These are phyloP conservation scores for Diaporthe sp. DNA, from an alignment of 2,329 filamentous ascomycete species.

Conservation along the genomic window DNA sequence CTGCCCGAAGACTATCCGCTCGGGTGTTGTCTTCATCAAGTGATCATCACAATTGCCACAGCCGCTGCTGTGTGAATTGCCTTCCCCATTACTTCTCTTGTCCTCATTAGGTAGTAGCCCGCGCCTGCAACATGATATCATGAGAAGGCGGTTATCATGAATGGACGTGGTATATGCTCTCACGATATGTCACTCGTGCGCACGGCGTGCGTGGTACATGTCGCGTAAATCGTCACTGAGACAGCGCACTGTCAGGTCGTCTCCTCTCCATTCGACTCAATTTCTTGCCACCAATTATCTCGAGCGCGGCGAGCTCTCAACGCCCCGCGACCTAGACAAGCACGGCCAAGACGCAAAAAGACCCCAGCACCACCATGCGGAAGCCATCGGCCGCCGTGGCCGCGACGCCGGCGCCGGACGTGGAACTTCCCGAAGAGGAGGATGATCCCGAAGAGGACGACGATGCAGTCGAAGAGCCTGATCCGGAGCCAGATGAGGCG, in stretches of 20 bases:
- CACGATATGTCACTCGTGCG: not conserved
- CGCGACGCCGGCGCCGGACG: not conserved
- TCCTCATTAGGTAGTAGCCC: not conserved
- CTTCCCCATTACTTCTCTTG: not conserved
- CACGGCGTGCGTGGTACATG: not conserved
- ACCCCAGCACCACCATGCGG: not conserved
- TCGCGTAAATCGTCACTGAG: constrained; percentile 7
- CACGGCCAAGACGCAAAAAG: constrained; percentile 3
- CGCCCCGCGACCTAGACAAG: not conserved
- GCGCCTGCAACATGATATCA: not conserved
- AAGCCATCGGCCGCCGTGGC: not conserved
- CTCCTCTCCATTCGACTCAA: not conserved
- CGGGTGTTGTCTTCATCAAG: not conserved
- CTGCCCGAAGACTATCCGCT: not conserved
- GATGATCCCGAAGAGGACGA: not conserved
- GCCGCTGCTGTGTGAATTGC: not conserved
- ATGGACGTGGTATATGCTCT: not conserved
- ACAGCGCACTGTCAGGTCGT: not conserved
- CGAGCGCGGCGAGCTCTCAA: not conserved
- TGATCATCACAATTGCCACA: not conserved
- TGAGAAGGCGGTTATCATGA: not conserved
- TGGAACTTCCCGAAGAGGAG: not conserved
- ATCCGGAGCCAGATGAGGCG: not conserved
- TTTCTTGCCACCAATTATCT: not conserved
- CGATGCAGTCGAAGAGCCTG: constrained; percentile 3